Evolutionary conservation across 805 yeast genomes (phyloP).

Genomic region (Candida succiphila): DNA sequence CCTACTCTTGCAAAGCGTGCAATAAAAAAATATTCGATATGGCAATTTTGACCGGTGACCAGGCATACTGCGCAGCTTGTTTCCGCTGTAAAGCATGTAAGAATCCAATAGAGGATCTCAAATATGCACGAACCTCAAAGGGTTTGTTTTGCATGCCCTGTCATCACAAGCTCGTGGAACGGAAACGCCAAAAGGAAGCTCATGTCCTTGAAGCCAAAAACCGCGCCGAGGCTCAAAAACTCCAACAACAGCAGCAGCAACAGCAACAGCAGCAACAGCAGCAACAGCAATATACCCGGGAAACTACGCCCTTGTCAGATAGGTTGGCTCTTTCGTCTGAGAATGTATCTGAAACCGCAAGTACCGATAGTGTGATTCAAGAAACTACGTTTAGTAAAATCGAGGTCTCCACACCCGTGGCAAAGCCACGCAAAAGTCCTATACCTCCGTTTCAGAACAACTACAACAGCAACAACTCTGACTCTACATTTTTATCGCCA

Average conservation of each 20-base stretch:
- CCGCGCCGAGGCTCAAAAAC: constrained; percentile 5
- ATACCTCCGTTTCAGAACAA: too few relatives aligned
- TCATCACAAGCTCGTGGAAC: constrained; percentile 73
- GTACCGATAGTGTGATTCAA: too few relatives aligned
- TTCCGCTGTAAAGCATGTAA: constrained; percentile 87
- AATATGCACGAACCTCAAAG: constrained; percentile 87
- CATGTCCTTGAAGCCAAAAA: constrained; percentile 22
- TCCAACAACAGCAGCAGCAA: constrained; percentile 6
- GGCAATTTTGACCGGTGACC: constrained; percentile 92
- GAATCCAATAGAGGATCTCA: constrained; percentile 72
- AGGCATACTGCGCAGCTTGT: constrained; percentile 86
- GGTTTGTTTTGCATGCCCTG: constrained; percentile 92
- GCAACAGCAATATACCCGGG: constrained; percentile 15
- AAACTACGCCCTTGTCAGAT: too few relatives aligned
- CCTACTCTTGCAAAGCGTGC: constrained; percentile 85
- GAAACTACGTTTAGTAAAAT: too few relatives aligned
- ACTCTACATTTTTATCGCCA: too few relatives aligned
- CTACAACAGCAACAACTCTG: too few relatives aligned
- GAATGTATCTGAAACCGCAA: too few relatives aligned
- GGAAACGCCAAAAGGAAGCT: constrained; percentile 55
- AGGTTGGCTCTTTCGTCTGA: too few relatives aligned
- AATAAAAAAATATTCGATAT: constrained; percentile 80
- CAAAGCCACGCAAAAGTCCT: too few relatives aligned
- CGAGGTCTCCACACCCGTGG: too few relatives aligned
- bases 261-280: constrained; percentile 3